Evolutionary conservation across 208 protist species (phyloP).

Genomic region (Crithidia expoeki): DNA sequence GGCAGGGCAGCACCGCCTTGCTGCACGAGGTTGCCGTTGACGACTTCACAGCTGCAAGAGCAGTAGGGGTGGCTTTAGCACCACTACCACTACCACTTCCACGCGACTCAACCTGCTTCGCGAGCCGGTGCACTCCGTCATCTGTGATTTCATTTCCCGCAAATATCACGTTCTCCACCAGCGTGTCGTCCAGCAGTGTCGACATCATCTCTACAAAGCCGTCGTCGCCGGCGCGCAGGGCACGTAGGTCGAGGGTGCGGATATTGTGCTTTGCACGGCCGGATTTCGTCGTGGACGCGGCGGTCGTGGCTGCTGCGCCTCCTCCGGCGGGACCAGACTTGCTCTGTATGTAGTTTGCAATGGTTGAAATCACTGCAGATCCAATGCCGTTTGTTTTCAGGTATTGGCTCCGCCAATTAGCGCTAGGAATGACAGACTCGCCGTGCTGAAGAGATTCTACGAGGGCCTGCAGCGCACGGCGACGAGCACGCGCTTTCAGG

Average conservation of each 20-base stretch:
- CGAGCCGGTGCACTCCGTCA: slow-evolving; percentile 36
- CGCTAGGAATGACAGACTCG: slow-evolving; percentile 42
- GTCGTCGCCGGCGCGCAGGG: slow-evolving; percentile 58
- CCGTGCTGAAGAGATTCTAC: slow-evolving; percentile 36
- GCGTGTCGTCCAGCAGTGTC: slow-evolving; percentile 40
- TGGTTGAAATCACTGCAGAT: slow-evolving; percentile 19
- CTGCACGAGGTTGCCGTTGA: slow-evolving; percentile 5
- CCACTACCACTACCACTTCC: background rate
- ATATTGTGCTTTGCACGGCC: slow-evolving; percentile 33
- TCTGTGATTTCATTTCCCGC: slow-evolving; percentile 66
- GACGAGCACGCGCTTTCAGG: slow-evolving; percentile 33
- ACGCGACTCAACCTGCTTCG: slow-evolving; percentile 17
- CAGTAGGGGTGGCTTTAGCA: background rate
- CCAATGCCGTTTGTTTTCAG: slow-evolving; percentile 52
- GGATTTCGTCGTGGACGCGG: background rate
- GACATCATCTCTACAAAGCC: slow-evolving; percentile 52
- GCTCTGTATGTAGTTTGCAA: slow-evolving; percentile 32
- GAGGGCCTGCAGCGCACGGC: slow-evolving; percentile 49
- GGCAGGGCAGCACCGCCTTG: slow-evolving; percentile 12
- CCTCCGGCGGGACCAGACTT: background rate
- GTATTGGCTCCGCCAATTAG: slow-evolving; percentile 63
- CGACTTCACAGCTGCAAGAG: too few relatives aligned
- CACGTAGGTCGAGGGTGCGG: slow-evolving; percentile 64
- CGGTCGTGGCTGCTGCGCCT: background rate
- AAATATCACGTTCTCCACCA: slow-evolving; percentile 46